Base-by-base conservation (phyloP, 306 rosid species). In the Trifolium subterraneum region DNA sequence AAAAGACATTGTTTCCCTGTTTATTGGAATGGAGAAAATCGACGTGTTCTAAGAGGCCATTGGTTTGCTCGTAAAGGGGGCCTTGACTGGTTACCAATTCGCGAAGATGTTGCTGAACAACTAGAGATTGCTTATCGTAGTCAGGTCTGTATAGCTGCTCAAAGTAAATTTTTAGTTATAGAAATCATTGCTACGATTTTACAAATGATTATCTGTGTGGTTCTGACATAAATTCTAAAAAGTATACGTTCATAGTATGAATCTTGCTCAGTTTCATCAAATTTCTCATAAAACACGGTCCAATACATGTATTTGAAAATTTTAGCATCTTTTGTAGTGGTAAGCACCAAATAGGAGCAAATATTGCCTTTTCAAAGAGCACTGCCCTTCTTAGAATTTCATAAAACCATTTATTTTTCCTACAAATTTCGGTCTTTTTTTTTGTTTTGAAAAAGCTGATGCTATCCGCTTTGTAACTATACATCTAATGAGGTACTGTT, bases 1-100 rank as follows among this genome's bases (percentile, higher is more conserved):
- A 83, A 76, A 64, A 85, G 99, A 76, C 88, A 86, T 68, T 92
- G 89, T 81, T 95, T 95, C 84, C 98, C 99, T 79, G 99, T 95
- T 70, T 95, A 95, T 72, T 95, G 99, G 99, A 79, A 81, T 79
- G 99, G 98, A 79, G 99, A 95, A 85, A 90, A 95, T 82, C 88
- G 93, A 31, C 96, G 99, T 54, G 98, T 92, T 70, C 86, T 95
- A 42, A 86, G 99, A 78, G 99, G 99, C 70, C 99, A 95, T 77
- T 95, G 99, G 99, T 95, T 92, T 85, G 97, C 99, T 56, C 88
- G 86, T 82, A 92, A 95, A 82, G 99, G 96, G 68, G 98, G 98
- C 15, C 88, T 89, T 15, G 98, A 92, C 77, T 95, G 99, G 99
- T 85, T 92, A 68, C 99, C 99, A 23, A 81, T 95, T 73, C 98